These are phyloP conservation scores for Rhodotorula graminis DNA, from an alignment of 768 basidiomycete species.

Conservation along the genomic window DNA sequence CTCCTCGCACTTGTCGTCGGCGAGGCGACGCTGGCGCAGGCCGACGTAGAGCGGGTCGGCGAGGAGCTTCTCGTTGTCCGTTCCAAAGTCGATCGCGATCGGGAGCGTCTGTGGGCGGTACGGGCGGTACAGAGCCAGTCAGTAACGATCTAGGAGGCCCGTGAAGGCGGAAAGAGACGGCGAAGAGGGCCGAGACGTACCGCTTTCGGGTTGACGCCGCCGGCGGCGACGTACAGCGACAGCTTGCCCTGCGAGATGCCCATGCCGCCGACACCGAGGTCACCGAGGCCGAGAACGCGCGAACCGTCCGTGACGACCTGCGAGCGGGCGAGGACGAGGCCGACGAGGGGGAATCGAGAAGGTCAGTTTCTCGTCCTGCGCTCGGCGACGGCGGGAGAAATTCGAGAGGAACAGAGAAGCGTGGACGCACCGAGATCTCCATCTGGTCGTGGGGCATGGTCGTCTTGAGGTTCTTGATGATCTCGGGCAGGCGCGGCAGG, in stretches of 20 bases:
- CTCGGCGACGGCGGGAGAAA: no score
- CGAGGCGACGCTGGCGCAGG: slow-evolving; percentile 63
- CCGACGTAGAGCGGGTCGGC: slow-evolving; percentile 89
- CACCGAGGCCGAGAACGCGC: slow-evolving; percentile 76
- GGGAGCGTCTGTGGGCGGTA: slow-evolving; percentile 62
- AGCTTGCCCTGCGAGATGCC: slow-evolving; percentile 63
- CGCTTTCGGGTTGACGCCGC: slow-evolving; percentile 54
- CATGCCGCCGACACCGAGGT: slow-evolving; percentile 50
- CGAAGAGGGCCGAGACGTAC: slow-evolving; percentile 41
- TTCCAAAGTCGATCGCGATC: slow-evolving; percentile 82
- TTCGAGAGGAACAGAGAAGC: neutral
- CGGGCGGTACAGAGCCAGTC: no score
- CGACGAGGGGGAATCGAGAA: no score
- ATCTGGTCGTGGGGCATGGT: slow-evolving; percentile 60
- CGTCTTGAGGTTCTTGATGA: slow-evolving; percentile 55
- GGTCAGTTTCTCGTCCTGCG: neutral
- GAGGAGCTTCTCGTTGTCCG: slow-evolving; percentile 71
- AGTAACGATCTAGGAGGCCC: no score
- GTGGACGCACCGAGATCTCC: slow-evolving; percentile 58
- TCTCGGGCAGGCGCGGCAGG: slow-evolving; percentile 67
- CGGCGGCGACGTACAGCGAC: slow-evolving; percentile 81
- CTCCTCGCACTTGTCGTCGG: slow-evolving; percentile 52
- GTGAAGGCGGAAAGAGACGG: no score
- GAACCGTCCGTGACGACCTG: slow-evolving; percentile 87
- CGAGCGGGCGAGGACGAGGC: neutral